These are phyloP conservation scores for Dipteronia sinensis DNA, from an alignment of 345 rosid genomes.

Conservation along the genomic window DNA sequence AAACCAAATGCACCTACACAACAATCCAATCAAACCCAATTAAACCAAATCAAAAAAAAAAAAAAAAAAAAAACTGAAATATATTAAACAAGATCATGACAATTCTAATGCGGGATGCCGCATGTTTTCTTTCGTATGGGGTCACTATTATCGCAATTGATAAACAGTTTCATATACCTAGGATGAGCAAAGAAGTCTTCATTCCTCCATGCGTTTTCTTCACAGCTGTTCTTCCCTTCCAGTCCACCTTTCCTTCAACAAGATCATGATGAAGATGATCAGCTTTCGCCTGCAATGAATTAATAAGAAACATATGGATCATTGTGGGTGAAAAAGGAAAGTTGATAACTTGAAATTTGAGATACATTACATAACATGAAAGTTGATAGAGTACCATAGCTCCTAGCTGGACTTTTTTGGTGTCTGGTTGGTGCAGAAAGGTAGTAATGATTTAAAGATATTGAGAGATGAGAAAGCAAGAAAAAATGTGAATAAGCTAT, in stretches of 20 bases:
- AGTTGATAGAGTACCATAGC: conserved; percentile 8
- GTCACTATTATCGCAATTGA: too few relatives aligned
- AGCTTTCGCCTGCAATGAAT: conserved; percentile 37
- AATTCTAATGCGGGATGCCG: too few relatives aligned
- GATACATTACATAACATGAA: not conserved
- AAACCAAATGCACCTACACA: conserved; percentile 49
- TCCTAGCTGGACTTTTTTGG: not conserved
- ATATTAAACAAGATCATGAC: too few relatives aligned
- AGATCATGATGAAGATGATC: conserved; percentile 18
- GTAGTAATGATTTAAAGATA: not conserved
- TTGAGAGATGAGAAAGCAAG: not conserved
- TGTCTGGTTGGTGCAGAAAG: not conserved
- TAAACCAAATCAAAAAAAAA: not conserved
- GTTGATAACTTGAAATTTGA: not conserved
- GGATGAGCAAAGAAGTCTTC: conserved; percentile 35
- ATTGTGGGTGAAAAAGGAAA: not conserved
- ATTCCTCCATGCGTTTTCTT: conserved; percentile 58
- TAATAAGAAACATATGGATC: not conserved
- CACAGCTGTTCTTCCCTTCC: conserved; percentile 57
- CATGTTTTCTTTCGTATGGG: too few relatives aligned
- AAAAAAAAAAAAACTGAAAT: too few relatives aligned
- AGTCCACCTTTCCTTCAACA: conserved; percentile 55
- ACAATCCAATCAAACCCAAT: conserved; percentile 12
- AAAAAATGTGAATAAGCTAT: not conserved
- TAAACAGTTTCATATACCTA: conserved; percentile 28